Percentiles rank a stretch among this genome's conserved stretches.
Conservation (phyloP, 164 flowering plant genomes). For the Cinnamomum chago region DNA sequence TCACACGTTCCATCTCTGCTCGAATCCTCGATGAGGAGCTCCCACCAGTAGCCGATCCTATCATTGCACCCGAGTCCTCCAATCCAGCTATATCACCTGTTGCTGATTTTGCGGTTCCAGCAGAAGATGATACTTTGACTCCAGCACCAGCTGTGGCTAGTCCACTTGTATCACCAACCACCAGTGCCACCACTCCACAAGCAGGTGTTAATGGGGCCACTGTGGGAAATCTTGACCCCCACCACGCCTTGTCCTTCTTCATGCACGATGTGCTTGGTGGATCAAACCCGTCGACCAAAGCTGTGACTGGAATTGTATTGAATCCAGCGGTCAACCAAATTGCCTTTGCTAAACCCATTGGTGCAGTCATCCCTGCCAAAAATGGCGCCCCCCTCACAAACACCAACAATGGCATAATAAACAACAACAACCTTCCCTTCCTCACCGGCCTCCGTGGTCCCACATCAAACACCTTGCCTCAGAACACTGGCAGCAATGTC, state of each 20-base stretch:
- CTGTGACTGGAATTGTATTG: constrained; percentile 54
- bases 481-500: constrained; percentile 17
- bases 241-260: constrained; percentile 34
- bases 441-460: constrained; percentile 26
- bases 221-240: constrained; percentile 6
- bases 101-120: neutral
- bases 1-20: no score
- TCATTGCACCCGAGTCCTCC: no score
- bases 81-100: no score
- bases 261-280: constrained; percentile 51
- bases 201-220: neutral
- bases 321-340: constrained; percentile 51
- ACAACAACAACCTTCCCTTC: constrained; percentile 22
- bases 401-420: constrained; percentile 34
- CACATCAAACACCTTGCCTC: constrained; percentile 4
- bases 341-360: constrained; percentile 71
- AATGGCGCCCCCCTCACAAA: constrained; percentile 44
- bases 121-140: neutral
- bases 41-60: no score
- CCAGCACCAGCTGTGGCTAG: constrained; percentile 1
- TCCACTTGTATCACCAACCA: constrained; percentile 4
- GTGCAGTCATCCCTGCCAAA: constrained; percentile 50
- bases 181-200: neutral
- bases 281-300: constrained; percentile 45
- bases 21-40: no score